These are phyloP conservation scores for Euphorbia pulcherrima DNA, from an alignment of 345 rosid species.

Conservation along the genomic window DNA sequence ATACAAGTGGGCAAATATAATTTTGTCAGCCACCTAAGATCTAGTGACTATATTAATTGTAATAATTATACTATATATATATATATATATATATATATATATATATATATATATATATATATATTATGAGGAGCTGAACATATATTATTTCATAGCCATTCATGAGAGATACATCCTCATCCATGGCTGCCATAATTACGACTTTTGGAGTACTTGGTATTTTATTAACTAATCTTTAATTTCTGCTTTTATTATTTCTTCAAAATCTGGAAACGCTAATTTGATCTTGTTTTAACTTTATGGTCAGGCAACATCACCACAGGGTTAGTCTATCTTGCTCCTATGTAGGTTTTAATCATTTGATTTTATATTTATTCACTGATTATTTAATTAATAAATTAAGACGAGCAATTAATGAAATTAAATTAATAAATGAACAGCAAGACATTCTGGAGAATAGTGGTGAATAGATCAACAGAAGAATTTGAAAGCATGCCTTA, in stretches of 20 bases:
- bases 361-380: not conserved
- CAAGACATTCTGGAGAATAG: slow-evolving; percentile 68
- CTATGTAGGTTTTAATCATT: slow-evolving; percentile 41
- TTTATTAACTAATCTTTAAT: not conserved
- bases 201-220: slow-evolving; percentile 41
- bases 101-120: no score
- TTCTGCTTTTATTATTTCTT: not conserved
- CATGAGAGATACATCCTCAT: not conserved
- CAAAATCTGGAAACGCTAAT: not conserved
- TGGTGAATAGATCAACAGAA: slow-evolving; percentile 60
- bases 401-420: not conserved
- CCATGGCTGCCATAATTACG: slow-evolving; percentile 17
- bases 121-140: no score
- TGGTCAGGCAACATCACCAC: slow-evolving; percentile 68
- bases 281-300: not conserved
- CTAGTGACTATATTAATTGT: no score
- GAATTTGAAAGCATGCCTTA: slow-evolving; percentile 73
- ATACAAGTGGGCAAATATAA: no score
- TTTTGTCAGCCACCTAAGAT: no score
- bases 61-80: no score
- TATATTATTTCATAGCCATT: not conserved
- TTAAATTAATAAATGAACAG: slow-evolving; percentile 19
- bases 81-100: no score
- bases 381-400: no score
- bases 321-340: slow-evolving; percentile 66